Conservation (phyloP, 805 yeast species). For the Yamadazyma philogaea region DNA sequence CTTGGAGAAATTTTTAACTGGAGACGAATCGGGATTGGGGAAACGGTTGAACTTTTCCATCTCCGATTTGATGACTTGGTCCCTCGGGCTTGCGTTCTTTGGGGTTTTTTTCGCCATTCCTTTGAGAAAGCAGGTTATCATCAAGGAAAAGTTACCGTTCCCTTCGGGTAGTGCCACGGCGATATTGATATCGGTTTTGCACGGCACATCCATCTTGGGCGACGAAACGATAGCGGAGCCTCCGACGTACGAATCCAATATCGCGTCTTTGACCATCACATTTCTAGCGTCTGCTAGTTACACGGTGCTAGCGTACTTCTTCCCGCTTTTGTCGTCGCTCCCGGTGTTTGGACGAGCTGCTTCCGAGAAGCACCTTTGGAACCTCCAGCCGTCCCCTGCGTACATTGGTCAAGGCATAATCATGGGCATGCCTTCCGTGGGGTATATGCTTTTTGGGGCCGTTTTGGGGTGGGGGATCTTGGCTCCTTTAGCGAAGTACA, state of each 20-base stretch:
- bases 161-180: slow-evolving; percentile 98
- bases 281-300: slow-evolving; percentile 69
- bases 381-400: slow-evolving; percentile 94
- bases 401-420: slow-evolving; percentile 96
- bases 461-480: slow-evolving; percentile 87
- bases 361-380: slow-evolving; percentile 71
- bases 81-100: slow-evolving; percentile 82
- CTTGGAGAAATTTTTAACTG: slow-evolving; percentile 78
- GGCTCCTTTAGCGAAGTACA: slow-evolving; percentile 70
- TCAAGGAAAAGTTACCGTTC: slow-evolving; percentile 83
- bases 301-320: slow-evolving; percentile 67
- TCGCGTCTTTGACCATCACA: slow-evolving; percentile 56
- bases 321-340: slow-evolving; percentile 63
- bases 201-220: slow-evolving; percentile 54
- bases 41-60: slow-evolving; percentile 32
- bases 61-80: slow-evolving; percentile 71
- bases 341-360: slow-evolving; percentile 73
- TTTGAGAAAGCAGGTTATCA: slow-evolving; percentile 77
- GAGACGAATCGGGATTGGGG: slow-evolving; percentile 70
- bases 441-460: slow-evolving; percentile 88
- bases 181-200: slow-evolving; percentile 82
- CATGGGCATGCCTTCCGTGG: slow-evolving; percentile 91
- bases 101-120: slow-evolving; percentile 96
- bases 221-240: neutral
- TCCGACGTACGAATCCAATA: slow-evolving; percentile 48